phyloP scores from a whole-genome alignment of 805 yeast genomes.

The Grigorovia humatica region DNA sequence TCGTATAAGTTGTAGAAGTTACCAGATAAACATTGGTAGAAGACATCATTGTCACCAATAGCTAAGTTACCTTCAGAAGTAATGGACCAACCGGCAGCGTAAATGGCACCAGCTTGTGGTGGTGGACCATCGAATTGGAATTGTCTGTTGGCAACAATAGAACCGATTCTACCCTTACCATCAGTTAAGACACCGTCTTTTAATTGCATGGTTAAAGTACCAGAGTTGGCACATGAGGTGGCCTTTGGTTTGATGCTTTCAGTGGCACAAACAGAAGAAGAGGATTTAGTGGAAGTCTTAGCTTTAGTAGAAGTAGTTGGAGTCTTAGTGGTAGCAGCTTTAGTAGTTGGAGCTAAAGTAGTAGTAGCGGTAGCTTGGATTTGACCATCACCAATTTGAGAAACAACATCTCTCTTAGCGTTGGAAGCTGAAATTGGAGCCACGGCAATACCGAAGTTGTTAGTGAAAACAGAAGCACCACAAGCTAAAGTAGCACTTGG shows the following conservation, averaged over 20 bases:
- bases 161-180: slow-evolving; percentile 48
- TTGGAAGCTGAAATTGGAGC: slow-evolving; percentile 31
- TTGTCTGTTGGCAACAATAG: slow-evolving; percentile 63
- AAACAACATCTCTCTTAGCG: slow-evolving; percentile 32
- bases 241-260: slow-evolving; percentile 22
- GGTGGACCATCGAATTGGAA: slow-evolving; percentile 69
- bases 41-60: slow-evolving; percentile 42
- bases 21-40: slow-evolving; percentile 60
- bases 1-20: slow-evolving; percentile 60
- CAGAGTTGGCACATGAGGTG: slow-evolving; percentile 31
- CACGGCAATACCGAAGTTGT: slow-evolving; percentile 14
- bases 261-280: slow-evolving; percentile 20
- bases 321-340: slow-evolving; percentile 4
- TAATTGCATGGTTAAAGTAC: slow-evolving; percentile 42
- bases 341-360: slow-evolving; percentile 29
- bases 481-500: slow-evolving; percentile 47
- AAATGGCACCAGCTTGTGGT: slow-evolving; percentile 58
- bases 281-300: slow-evolving; percentile 19
- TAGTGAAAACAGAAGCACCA: slow-evolving; percentile 45
- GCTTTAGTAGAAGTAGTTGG: slow-evolving; percentile 34
- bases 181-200: slow-evolving; percentile 41
- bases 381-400: slow-evolving; percentile 57
- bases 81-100: slow-evolving; percentile 51
- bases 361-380: slow-evolving; percentile 33
- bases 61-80: slow-evolving; percentile 45